A percentile compares a stretch with the other conserved stretches of the same genome.
Evolutionary conservation across 2,329 filamentous ascomycete genomes (phyloP).

Genomic region (Chaetomiaceae sp.): DNA sequence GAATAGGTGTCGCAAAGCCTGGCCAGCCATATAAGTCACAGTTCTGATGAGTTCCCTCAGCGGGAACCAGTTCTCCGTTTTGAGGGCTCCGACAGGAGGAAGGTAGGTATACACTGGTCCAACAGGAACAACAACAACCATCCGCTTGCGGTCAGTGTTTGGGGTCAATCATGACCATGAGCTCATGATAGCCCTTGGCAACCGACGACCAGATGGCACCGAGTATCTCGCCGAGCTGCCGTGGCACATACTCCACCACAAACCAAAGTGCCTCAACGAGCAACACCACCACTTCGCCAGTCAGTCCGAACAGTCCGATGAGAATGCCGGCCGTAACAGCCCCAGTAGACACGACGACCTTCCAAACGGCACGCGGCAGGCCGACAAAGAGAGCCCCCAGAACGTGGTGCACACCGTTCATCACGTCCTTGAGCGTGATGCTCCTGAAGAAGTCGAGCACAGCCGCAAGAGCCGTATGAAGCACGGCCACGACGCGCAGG

Average conservation of each 20-base stretch:
- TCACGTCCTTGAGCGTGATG: conserved; percentile 36
- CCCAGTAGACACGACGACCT: conserved; percentile 22
- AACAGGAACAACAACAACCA: not conserved
- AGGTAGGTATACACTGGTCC: too few relatives aligned
- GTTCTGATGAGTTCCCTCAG: too few relatives aligned
- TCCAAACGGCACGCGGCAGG: conserved; percentile 24
- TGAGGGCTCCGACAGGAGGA: too few relatives aligned
- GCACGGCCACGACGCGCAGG: conserved; percentile 27
- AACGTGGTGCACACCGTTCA: conserved; percentile 30
- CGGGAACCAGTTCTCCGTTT: too few relatives aligned
- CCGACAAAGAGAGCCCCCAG: conserved; percentile 23
- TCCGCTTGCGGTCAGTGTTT: conserved; percentile 25
- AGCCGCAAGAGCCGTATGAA: conserved; percentile 33
- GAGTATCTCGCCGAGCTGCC: conserved; percentile 29
- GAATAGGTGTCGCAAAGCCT: too few relatives aligned
- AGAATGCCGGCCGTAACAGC: conserved; percentile 26
- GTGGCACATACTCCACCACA: conserved; percentile 31
- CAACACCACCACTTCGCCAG: conserved; percentile 27
- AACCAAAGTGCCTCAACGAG: conserved; percentile 24
- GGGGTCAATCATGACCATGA: conserved; percentile 33
- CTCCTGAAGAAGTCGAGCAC: conserved; percentile 30
- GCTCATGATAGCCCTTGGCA: conserved; percentile 30
- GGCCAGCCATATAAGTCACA: too few relatives aligned
- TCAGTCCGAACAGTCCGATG: conserved; percentile 27
- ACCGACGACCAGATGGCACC: conserved; percentile 28